phyloP scores from a whole-genome alignment of 2,329 filamentous ascomycete genomes.

The Colletotrichum australisinense region DNA sequence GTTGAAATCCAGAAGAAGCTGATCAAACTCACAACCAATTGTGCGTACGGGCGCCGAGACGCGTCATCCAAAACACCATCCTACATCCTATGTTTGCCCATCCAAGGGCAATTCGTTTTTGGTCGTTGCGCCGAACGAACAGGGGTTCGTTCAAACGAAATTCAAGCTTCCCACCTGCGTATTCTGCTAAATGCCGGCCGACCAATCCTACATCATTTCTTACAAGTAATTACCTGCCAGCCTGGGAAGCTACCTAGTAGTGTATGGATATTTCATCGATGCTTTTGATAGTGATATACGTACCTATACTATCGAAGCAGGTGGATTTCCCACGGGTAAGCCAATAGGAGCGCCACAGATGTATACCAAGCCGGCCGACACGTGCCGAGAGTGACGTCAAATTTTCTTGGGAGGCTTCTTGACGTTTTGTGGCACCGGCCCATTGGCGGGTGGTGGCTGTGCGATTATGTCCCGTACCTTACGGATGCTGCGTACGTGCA shows the following conservation, averaged over 20 bases:
- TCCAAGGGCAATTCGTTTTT: not conserved
- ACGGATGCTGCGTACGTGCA: no score
- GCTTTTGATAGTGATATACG: not conserved
- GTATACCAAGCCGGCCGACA: not conserved
- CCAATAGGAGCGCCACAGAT: not conserved
- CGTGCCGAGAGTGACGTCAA: not conserved
- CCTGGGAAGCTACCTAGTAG: no score
- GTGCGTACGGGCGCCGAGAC: not conserved
- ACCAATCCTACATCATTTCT: not conserved
- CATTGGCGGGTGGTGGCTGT: not conserved
- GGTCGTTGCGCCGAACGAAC: not conserved
- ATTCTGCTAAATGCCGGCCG: no score
- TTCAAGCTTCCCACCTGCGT: not conserved
- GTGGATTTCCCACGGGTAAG: not conserved
- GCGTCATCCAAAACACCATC: not conserved
- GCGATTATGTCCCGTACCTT: not conserved
- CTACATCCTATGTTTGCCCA: not conserved
- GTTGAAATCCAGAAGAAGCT: not conserved
- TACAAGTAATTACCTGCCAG: not conserved
- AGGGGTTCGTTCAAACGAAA: not conserved
- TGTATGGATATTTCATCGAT: not conserved
- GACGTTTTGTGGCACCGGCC: no score
- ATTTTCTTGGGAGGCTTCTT: not conserved
- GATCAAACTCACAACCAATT: not conserved
- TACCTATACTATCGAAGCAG: not conserved